Evolutionary conservation across 345 rosid genomes (phyloP).

Genomic region (Combretum micranthum): DNA sequence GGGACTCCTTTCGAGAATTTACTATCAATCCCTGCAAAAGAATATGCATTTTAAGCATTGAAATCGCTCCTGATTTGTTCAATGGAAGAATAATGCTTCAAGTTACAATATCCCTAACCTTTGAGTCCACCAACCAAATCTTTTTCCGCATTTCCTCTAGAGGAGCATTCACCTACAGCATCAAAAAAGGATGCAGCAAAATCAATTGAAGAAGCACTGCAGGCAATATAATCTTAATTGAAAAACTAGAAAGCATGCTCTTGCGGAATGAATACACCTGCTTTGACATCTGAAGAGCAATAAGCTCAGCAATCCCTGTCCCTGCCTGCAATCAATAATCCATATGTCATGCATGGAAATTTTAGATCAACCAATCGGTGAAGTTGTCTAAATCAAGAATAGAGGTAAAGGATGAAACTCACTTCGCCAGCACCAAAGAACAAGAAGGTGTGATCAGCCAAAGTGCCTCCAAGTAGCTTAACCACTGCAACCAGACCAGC

Average conservation of each 20-base stretch:
- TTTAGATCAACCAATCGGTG: background rate
- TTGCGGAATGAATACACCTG: constrained; percentile 34
- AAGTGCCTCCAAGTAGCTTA: constrained; percentile 51
- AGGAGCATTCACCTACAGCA: constrained; percentile 50
- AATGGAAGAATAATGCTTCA: too few species aligned
- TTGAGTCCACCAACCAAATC: constrained; percentile 94
- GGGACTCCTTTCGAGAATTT: constrained; percentile 64
- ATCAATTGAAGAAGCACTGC: too few species aligned
- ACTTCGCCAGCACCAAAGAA: constrained; percentile 99
- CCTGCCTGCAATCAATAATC: constrained; percentile 60
- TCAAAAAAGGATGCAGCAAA: too few species aligned
- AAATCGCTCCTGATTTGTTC: background rate
- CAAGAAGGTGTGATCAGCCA: constrained; percentile 74
- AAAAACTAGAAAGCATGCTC: too few species aligned
- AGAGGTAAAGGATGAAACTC: constrained; percentile 9
- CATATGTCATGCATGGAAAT: background rate
- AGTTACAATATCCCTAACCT: constrained; percentile 33
- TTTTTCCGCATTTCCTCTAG: constrained; percentile 72
- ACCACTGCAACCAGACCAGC: constrained; percentile 83
- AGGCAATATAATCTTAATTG: too few species aligned
- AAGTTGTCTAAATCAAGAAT: background rate
- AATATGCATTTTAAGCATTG: background rate
- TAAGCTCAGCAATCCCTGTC: constrained; percentile 91
- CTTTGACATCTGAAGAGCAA: constrained; percentile 83
- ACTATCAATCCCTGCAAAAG: constrained; percentile 72